Conservation (phyloP, 441 rosid genomes). For the Heliophila coronopifolia region DNA sequence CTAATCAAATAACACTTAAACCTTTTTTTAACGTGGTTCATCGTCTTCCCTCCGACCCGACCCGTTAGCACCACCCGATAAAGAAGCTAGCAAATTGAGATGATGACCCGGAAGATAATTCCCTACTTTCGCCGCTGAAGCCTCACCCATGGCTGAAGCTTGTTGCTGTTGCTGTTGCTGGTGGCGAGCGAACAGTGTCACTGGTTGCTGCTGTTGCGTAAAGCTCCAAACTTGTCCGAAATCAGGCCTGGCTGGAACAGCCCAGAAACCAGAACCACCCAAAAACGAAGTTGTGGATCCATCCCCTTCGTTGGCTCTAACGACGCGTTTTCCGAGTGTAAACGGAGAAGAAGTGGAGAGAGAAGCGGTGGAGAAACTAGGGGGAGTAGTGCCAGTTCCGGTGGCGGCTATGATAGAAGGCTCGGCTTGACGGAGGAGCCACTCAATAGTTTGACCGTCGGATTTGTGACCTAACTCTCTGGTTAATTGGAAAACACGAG, state of each 20-base stretch:
- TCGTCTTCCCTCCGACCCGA: constrained; percentile 78
- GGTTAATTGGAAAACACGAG: constrained; percentile 84
- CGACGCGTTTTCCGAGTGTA: constrained; percentile 71
- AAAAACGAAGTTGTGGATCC: constrained; percentile 31
- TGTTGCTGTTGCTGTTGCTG: constrained; percentile 29
- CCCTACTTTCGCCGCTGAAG: constrained; percentile 89
- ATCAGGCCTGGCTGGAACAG: constrained; percentile 69
- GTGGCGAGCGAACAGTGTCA: constrained; percentile 56
- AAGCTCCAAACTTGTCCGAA: constrained; percentile 74
- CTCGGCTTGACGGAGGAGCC: constrained; percentile 97
- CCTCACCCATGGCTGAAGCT: constrained; percentile 60
- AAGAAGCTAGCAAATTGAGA: constrained; percentile 75
- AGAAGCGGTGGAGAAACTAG: constrained; percentile 72
- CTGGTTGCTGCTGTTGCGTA: constrained; percentile 50
- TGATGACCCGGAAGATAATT: constrained; percentile 85
- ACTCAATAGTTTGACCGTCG: constrained; percentile 90
- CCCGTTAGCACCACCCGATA: constrained; percentile 49
- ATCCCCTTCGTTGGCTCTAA: constrained; percentile 50
- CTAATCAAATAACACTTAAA: too few relatives aligned
- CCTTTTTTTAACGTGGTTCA: constrained; percentile 15
- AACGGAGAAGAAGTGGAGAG: constrained; percentile 55
- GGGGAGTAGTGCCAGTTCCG: constrained; percentile 86
- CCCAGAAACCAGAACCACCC: constrained; percentile 52
- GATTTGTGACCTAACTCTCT: constrained; percentile 91
- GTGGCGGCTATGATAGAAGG: constrained; percentile 94